phyloP scores from a whole-genome alignment of 2,329 filamentous ascomycete genomes.

The Rutstroemia sp. region DNA sequence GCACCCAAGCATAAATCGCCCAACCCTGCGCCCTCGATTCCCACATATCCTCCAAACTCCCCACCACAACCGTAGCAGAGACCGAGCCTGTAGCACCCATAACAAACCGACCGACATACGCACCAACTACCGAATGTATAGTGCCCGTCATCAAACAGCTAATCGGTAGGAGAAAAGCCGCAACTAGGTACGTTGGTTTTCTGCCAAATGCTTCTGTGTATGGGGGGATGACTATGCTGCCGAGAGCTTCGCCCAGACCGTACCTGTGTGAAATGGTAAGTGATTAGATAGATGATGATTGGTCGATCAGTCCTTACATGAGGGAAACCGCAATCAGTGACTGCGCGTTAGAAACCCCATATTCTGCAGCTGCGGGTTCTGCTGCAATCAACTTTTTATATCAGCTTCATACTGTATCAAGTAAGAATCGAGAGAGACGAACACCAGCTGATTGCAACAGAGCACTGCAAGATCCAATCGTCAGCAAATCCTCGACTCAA shows the following conservation, averaged over 20 bases:
- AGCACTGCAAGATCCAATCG: neutral
- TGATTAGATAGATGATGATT: no score
- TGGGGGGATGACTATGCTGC: constrained; percentile 18
- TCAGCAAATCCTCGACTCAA: no score
- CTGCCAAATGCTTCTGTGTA: constrained; percentile 33
- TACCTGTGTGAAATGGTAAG: no score
- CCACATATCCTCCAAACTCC: constrained; percentile 44
- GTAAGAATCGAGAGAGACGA: no score
- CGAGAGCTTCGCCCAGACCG: no score
- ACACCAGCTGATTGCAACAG: constrained; percentile 4
- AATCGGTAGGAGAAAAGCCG: constrained; percentile 29
- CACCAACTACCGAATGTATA: constrained; percentile 30
- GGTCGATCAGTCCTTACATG: no score
- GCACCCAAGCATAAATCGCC: constrained; percentile 39
- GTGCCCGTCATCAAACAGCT: constrained; percentile 34
- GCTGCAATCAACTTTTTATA: constrained; percentile 1
- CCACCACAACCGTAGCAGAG: constrained; percentile 39
- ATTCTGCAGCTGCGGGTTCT: neutral
- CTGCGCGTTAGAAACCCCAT: no score
- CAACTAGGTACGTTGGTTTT: constrained; percentile 29
- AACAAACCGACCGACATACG: constrained; percentile 36
- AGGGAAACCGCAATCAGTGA: no score
- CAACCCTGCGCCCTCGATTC: constrained; percentile 38
- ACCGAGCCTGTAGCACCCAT: constrained; percentile 40
- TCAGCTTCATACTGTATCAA: no score